A percentile compares a stretch with the other conserved stretches of the same genome.
These are phyloP conservation scores for Exophiala alcalophila DNA, from an alignment of 2,329 filamentous ascomycete species.

Conservation along the genomic window DNA sequence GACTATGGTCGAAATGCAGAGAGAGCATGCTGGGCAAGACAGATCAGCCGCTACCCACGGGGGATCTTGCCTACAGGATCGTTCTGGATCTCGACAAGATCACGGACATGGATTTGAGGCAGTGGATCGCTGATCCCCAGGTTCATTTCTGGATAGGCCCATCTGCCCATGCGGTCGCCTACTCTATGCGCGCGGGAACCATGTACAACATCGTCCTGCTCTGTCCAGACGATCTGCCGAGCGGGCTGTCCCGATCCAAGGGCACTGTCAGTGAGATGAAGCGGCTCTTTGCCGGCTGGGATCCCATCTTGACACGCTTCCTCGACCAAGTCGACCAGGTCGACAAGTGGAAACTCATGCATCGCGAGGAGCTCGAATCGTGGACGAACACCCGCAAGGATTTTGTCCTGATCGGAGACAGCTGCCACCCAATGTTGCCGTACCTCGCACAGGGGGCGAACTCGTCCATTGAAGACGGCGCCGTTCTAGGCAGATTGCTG, in stretches of 20 bases:
- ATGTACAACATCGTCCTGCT: conserved; percentile 50
- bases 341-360: conserved; percentile 50
- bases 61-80: conserved; percentile 57
- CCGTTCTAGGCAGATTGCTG: conserved; percentile 40
- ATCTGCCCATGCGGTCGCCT: conserved; percentile 51
- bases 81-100: conserved; percentile 50
- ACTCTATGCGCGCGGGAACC: conserved; percentile 45
- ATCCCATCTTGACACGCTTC: conserved; percentile 33
- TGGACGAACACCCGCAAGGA: conserved; percentile 23
- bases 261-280: conserved; percentile 38
- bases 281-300: conserved; percentile 35
- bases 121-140: conserved; percentile 47
- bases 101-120: conserved; percentile 46
- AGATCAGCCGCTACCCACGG: conserved; percentile 51
- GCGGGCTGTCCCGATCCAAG: conserved; percentile 31
- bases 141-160: conserved; percentile 59
- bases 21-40: conserved; percentile 44
- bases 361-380: conserved; percentile 17
- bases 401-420: conserved; percentile 41
- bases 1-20: conserved; percentile 47
- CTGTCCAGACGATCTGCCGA: conserved; percentile 46
- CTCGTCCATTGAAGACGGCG: conserved; percentile 36
- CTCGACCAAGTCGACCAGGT: conserved; percentile 28
- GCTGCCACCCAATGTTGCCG: conserved; percentile 48
- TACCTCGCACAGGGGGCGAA: conserved; percentile 37